Evolutionary conservation across 352 stramenopile species (phyloP).

Genomic region (Phytophthora lateralis): DNA sequence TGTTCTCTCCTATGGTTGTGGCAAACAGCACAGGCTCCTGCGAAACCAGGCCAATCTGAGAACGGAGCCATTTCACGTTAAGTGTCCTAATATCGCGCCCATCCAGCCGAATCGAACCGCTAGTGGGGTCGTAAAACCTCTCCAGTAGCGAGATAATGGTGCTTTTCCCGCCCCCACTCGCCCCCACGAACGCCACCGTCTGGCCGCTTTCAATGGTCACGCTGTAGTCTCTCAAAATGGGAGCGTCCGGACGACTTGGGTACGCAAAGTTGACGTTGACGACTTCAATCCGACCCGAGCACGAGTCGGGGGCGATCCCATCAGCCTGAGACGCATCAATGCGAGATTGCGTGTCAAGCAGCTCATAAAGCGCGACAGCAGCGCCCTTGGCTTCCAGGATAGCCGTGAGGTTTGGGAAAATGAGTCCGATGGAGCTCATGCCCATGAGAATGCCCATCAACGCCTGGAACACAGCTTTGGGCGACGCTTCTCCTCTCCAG

Average conservation of each 20-base stretch:
- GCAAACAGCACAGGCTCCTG: constrained; percentile 88
- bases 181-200: constrained; percentile 20
- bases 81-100: constrained; percentile 49
- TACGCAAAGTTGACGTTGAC: constrained; percentile 23
- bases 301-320: constrained; percentile 3
- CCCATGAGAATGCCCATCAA: constrained; percentile 37
- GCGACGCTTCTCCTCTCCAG: constrained; percentile 10
- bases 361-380: too few relatives aligned
- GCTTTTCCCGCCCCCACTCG: constrained; percentile 29
- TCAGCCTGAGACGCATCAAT: not conserved
- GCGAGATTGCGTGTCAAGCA: too few relatives aligned
- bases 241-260: constrained; percentile 20
- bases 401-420: constrained; percentile 34
- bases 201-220: constrained; percentile 20
- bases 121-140: constrained; percentile 83
- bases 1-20: constrained; percentile 85
- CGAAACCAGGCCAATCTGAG: constrained; percentile 47
- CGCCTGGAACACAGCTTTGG: constrained; percentile 25
- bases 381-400: constrained; percentile 20
- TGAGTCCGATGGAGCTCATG: constrained; percentile 25
- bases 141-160: constrained; percentile 65
- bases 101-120: constrained; percentile 74
- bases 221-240: constrained; percentile 29
- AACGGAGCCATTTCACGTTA: constrained; percentile 3
- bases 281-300: constrained; percentile 9